Evolutionary conservation across 1,284 basidiomycete species (phyloP), one percentile per base, ranked within the genome.

Genomic region (Taiwanofungus camphoratus): DNA sequence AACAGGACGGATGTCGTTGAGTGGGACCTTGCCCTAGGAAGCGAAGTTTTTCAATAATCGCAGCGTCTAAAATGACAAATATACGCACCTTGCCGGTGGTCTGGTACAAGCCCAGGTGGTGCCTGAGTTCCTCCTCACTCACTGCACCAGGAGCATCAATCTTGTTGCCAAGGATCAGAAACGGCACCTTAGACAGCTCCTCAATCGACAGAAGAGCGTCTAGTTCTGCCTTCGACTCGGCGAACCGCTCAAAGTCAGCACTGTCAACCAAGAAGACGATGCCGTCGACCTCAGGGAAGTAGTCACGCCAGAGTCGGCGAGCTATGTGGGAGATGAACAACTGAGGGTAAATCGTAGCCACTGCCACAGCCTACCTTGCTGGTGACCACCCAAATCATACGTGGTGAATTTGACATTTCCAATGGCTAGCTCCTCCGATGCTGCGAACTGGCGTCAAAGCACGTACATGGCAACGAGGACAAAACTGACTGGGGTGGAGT

Each of bases 341-440:
- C 42, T 30, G 40, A 30, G n/a, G 13, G 27, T 20, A 20, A 33
- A 35, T 5, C 18, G 38, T 36, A 18, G 33, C 22, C 18, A 18
- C 23, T 21, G n/a, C n/a, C 5, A 27, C 36, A 19, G 69, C 77
- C 50, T 48, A 90, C 92, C 92, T 66, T 98, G 95, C 65, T 88
- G 83, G 73, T 99, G 95, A 63, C 96, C 96, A 59, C 96, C 96
- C 45, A 99, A 76, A 66, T 99, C 96, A 60, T 98, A 96, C 0
- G 96, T 99, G 20, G 93, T 99, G 73, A 99, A 99, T 66, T 97
- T 98, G 61, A 99, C 91, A 60, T 92, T 94, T 49, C 96, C 96
- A 65, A 99, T 99, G 18, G 96, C 93, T 44, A 99, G 82, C 68
- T 99, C 96, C 72, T 99, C 96, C 27, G 96, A 98, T 16, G 96